Evolutionary conservation across 108 stramenopile genomes (phyloP).

Genomic region (Nannochloropsis salina): DNA sequence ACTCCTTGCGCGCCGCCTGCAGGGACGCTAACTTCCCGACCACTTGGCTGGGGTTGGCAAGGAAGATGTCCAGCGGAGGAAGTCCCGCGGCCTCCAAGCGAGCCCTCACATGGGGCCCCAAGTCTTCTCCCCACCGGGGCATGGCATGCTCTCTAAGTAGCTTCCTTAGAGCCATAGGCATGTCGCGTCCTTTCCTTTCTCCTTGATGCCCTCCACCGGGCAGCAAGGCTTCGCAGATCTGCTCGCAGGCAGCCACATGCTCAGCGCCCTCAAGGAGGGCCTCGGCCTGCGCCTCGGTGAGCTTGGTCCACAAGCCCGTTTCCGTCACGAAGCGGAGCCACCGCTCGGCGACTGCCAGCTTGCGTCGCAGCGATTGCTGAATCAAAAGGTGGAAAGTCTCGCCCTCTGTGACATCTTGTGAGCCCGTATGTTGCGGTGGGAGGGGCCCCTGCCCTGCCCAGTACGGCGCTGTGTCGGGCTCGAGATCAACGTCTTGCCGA

Average conservation of each 20-base stretch:
- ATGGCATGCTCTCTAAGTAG: constrained; percentile 4
- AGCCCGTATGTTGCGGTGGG: too few species aligned
- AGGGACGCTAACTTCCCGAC: not conserved
- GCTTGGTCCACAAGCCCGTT: not conserved
- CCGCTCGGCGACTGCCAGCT: not conserved
- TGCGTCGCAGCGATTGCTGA: constrained; percentile 1
- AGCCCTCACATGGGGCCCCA: not conserved
- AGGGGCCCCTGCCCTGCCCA: not conserved
- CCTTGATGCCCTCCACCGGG: not conserved
- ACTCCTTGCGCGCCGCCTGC: not conserved
- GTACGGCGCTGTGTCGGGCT: not conserved
- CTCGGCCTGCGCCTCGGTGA: not conserved
- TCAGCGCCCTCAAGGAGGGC: constrained; percentile 4
- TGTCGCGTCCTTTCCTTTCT: not conserved
- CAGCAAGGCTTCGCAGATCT: not conserved
- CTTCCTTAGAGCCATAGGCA: not conserved
- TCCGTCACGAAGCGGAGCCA: not conserved
- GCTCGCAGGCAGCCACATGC: not conserved
- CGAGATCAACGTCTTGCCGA: not conserved
- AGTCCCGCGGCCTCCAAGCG: not conserved
- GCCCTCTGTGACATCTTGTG: not conserved
- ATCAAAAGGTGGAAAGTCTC: not conserved
- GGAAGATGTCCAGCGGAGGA: not conserved
- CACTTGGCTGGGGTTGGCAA: not conserved
- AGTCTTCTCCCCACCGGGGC: constrained; percentile 7